Base-by-base conservation (phyloP, 805 yeast genomes). In the Pichia nanzhaoensis region DNA sequence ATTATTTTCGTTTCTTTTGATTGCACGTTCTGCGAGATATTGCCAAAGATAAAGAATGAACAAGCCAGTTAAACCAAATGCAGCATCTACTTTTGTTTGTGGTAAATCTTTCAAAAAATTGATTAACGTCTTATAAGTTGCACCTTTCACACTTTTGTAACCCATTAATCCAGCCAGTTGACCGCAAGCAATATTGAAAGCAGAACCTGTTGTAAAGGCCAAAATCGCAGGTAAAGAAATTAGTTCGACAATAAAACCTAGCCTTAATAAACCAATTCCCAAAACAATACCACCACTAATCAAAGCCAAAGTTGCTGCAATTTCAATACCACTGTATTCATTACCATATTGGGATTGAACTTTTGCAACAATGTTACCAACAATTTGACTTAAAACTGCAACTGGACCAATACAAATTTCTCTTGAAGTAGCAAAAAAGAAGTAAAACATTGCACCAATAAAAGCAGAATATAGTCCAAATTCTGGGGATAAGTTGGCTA, bases 331-430 rank as follows among this genome's bases (percentile, higher is more conserved):
- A 0, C 78, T 72, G 51, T 73, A 70, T 13, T 31, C 20, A 37
- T 61, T 59, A 30, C 58, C 58, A 37, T 55, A 41, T 48, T 70
- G 74, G 12, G 54, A 68, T 50, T 77, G 76, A 10, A 89, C 93
- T 41, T 70, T 69, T 22, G 78, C 73, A 45, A 90, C 73, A 45
- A 86, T 88, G 61, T 82, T 85, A 41, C 90, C 81, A 31, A 86
- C 88, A 61, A 88, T 90, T 52, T 79, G 63, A 14, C 95, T 84
- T 95, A 90, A 89, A 46, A 90, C 97, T 12, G 97, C 97, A 32
- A 90, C 97, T 10, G 97, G 97, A 22, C 97, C 97, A 56, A 90
- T 89, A 49, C 95, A 84, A 33, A 90, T 95, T 71, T 90, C 97
- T 64, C 90, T 90, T 20, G 95, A 84, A 13, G 97, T 90, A 13